phyloP scores from a whole-genome alignment of 805 yeast species.

The Tetrapisispora arboricola region DNA sequence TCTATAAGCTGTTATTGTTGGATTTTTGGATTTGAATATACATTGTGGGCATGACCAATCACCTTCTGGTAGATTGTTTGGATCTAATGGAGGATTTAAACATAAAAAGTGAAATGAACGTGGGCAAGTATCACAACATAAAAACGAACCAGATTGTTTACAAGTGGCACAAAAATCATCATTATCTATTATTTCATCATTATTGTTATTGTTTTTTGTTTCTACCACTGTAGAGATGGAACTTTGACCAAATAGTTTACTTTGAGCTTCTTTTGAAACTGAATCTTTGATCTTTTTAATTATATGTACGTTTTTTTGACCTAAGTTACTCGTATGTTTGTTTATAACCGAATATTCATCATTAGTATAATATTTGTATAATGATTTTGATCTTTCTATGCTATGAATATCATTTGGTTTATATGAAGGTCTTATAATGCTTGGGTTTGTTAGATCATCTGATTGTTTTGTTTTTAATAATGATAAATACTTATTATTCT shows the following conservation, averaged over 20 bases:
- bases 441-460: slow-evolving; percentile 26
- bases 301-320: slow-evolving; percentile 6
- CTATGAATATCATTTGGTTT: slow-evolving; percentile 13
- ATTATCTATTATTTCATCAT: slow-evolving; percentile 37
- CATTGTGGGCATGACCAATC: slow-evolving; percentile 88
- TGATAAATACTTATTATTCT: slow-evolving; percentile 13
- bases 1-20: slow-evolving; percentile 15
- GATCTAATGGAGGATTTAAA: slow-evolving; percentile 81
- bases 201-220: slow-evolving; percentile 13
- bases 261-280: slow-evolving; percentile 19
- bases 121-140: slow-evolving; percentile 93
- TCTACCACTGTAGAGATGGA: slow-evolving; percentile 9
- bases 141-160: slow-evolving; percentile 77
- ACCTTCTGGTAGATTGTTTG: slow-evolving; percentile 66
- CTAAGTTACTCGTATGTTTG: not conserved
- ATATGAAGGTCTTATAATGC: slow-evolving; percentile 22
- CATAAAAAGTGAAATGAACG: slow-evolving; percentile 86
- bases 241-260: slow-evolving; percentile 38
- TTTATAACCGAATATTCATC: not conserved
- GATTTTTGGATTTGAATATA: slow-evolving; percentile 31
- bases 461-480: slow-evolving; percentile 29
- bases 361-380: not conserved
- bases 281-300: slow-evolving; percentile 14
- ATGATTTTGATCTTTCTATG: slow-evolving; percentile 5
- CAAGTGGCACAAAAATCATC: slow-evolving; percentile 91